These are phyloP conservation scores for Sclerotinia minor DNA, from an alignment of 2,329 filamentous ascomycete species.

Conservation along the genomic window DNA sequence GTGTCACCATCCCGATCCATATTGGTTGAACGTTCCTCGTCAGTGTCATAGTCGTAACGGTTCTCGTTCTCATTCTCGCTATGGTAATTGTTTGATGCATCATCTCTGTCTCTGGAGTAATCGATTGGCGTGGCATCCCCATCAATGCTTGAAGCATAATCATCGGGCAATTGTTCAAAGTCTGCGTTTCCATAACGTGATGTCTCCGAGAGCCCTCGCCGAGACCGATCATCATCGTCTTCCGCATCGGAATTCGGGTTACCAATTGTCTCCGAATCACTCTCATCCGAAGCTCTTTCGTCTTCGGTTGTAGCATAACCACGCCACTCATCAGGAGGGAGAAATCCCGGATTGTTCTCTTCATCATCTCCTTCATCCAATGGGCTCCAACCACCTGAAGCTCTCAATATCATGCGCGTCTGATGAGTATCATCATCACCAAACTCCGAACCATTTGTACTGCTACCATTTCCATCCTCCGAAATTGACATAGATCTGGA, in stretches of 20 bases:
- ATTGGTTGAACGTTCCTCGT: constrained; percentile 33
- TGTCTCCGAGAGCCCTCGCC: constrained; percentile 33
- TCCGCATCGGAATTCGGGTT: constrained; percentile 35
- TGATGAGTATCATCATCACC: constrained; percentile 35
- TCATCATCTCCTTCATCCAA: constrained; percentile 40
- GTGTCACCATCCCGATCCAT: constrained; percentile 43
- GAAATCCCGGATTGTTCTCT: constrained; percentile 23
- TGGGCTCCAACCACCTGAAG: constrained; percentile 41
- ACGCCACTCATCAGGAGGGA: constrained; percentile 26
- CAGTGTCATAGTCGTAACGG: constrained; percentile 9
- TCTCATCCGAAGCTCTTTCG: constrained; percentile 31
- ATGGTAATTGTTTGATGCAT: not conserved
- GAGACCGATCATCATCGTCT: constrained; percentile 34
- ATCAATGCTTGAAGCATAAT: constrained; percentile 6
- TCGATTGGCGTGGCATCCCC: constrained; percentile 13
- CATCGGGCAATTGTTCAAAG: constrained; percentile 14
- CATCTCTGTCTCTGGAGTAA: constrained; percentile 7
- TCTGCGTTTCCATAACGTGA: constrained; percentile 27
- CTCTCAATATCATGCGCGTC: constrained; percentile 25
- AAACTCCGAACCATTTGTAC: constrained; percentile 36
- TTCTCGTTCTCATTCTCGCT: constrained; percentile 19
- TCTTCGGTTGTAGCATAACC: constrained; percentile 33
- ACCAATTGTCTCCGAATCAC: constrained; percentile 38
- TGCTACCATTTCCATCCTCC: constrained; percentile 29
- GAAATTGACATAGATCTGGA: constrained; percentile 32